A percentile compares a stretch with the other conserved stretches of the same genome.
Conservation (phyloP, 768 basidiomycete genomes). For the Suillus sp. region DNA sequence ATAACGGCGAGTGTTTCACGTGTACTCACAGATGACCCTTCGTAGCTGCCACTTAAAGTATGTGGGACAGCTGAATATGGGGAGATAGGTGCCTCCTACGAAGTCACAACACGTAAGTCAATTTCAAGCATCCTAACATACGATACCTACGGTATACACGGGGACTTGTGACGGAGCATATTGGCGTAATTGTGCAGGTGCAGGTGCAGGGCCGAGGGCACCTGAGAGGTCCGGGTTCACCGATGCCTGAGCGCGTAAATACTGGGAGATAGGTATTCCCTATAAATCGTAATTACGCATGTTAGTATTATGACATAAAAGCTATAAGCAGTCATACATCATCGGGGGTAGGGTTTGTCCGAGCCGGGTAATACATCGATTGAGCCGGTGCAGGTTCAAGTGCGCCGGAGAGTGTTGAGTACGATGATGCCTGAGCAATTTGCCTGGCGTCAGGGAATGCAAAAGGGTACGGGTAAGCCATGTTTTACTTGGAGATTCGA, state of each 20-base stretch:
- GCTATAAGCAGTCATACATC: background rate
- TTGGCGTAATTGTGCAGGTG: background rate
- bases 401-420: conserved; percentile 1
- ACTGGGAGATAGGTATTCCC: conserved; percentile 3
- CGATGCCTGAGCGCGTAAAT: conserved; percentile 15
- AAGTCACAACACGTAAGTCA: background rate
- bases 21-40: conserved; percentile 17
- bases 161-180: background rate
- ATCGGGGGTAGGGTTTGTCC: background rate
- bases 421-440: background rate
- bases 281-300: background rate
- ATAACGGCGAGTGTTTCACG: background rate
- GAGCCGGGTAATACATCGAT: background rate
- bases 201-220: conserved; percentile 7
- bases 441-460: conserved; percentile 22
- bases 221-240: background rate
- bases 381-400: background rate
- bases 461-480: conserved; percentile 26
- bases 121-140: background rate
- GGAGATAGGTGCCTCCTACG: conserved; percentile 12
- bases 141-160: background rate
- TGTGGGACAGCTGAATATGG: conserved; percentile 29
- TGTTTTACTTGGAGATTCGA: conserved; percentile 14
- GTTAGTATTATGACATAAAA: background rate
- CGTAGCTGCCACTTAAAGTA: conserved; percentile 19